Conservation (phyloP, 305 asterid genomes). For the Fraxinus velutina region DNA sequence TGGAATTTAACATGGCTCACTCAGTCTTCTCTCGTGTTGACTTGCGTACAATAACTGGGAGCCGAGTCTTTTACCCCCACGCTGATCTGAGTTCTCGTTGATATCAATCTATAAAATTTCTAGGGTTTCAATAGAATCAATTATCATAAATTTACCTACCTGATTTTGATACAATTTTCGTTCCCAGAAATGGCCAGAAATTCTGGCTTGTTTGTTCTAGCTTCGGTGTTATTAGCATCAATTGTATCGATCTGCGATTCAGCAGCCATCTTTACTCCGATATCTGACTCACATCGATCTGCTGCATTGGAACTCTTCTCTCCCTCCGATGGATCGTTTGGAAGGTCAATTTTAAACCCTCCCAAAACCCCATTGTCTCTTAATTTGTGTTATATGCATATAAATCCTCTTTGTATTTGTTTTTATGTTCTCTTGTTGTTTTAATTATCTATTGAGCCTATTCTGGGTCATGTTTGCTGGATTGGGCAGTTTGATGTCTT, state of each 20-base stretch:
- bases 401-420: neutral
- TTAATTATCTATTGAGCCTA: neutral
- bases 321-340: slow-evolving; percentile 57
- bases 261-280: slow-evolving; percentile 53
- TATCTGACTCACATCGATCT: slow-evolving; percentile 82
- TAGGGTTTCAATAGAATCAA: neutral
- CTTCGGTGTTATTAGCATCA: slow-evolving; percentile 32
- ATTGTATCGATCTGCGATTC: slow-evolving; percentile 55
- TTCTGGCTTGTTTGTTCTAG: slow-evolving; percentile 48
- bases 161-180: neutral
- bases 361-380: slow-evolving; percentile 27
- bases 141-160: neutral
- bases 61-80: neutral
- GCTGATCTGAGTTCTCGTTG: neutral
- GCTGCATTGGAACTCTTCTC: slow-evolving; percentile 66
- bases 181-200: slow-evolving; percentile 55
- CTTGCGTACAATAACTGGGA: neutral
- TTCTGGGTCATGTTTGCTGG: neutral
- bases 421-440: neutral
- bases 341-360: slow-evolving; percentile 57
- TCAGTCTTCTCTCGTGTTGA: neutral
- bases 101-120: neutral
- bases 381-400: neutral
- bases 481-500: slow-evolving; percentile 10
- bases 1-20: neutral